These are phyloP conservation scores for Rhododendron kiyosumense DNA, from an alignment of 148 eudicot species.

Conservation along the genomic window DNA sequence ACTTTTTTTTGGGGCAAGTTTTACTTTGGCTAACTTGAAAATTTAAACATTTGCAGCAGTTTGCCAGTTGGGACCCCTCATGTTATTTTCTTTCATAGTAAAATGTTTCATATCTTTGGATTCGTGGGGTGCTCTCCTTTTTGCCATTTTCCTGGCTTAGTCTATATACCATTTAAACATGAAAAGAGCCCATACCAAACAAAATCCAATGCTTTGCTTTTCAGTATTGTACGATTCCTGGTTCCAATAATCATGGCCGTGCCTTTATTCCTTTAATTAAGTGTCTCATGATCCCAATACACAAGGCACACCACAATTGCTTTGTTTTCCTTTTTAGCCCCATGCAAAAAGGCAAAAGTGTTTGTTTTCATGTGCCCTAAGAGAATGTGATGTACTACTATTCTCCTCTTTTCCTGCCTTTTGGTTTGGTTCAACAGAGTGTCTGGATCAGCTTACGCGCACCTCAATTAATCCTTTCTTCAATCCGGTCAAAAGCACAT, in stretches of 20 bases:
- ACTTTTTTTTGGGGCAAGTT: not conserved
- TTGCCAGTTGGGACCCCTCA: not conserved
- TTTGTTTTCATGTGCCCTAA: not conserved
- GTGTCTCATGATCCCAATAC: not conserved
- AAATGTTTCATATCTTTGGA: not conserved
- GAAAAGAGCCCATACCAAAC: not conserved
- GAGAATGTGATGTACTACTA: not conserved
- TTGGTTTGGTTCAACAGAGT: too few species aligned
- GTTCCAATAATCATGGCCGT: not conserved
- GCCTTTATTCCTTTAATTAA: not conserved
- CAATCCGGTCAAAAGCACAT: too few species aligned
- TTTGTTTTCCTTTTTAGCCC: not conserved
- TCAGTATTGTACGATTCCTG: not conserved
- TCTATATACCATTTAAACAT: not conserved
- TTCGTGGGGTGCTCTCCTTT: not conserved
- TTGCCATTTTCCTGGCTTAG: not conserved
- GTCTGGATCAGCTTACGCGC: too few species aligned
- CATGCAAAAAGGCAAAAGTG: slow-evolving; percentile 3
- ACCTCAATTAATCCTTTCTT: rapidly evolving
- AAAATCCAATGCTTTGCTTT: not conserved
- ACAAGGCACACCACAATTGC: not conserved
- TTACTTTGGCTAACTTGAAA: not conserved
- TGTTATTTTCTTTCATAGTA: not conserved
- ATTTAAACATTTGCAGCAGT: not conserved
- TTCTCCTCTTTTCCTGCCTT: not conserved